phyloP scores from a whole-genome alignment of 2,329 filamentous ascomycete genomes.

The Venturiaceae sp. region DNA sequence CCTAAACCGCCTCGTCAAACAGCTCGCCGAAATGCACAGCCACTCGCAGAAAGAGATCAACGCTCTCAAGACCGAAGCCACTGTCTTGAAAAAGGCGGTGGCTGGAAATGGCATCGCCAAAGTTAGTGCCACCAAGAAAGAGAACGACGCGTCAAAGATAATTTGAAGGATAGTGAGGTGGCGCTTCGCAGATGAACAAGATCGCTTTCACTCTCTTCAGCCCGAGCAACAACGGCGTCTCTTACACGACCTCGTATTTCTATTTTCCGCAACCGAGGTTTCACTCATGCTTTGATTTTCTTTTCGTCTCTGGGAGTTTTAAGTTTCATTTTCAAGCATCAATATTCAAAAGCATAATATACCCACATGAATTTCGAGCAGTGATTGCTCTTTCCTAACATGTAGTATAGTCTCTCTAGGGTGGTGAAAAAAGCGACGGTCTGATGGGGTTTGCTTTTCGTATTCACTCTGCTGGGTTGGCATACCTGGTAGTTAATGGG shows the following conservation, averaged over 20 bases:
- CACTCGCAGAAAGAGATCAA: background rate
- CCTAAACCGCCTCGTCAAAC: background rate
- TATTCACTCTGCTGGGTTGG: background rate
- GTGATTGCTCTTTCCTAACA: background rate
- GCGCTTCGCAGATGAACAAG: background rate
- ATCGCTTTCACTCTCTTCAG: background rate
- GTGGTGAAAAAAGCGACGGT: background rate
- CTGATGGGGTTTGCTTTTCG: background rate
- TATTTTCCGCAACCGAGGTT: background rate
- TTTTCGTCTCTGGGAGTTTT: background rate
- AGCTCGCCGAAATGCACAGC: slow-evolving; percentile 1
- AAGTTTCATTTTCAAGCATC: background rate
- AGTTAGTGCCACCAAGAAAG: background rate
- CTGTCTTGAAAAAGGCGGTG: background rate
- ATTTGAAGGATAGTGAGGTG: background rate
- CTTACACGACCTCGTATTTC: background rate
- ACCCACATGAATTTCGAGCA: background rate
- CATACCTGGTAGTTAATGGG: background rate
- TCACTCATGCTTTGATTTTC: background rate
- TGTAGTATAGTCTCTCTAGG: background rate
- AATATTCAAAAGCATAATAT: background rate
- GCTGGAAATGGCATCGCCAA: background rate
- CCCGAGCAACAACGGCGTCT: background rate
- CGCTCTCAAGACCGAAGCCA: background rate
- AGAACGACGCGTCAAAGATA: background rate